phyloP scores from a whole-genome alignment of 352 stramenopile species.

The Pilasporangium apinafurcum region DNA sequence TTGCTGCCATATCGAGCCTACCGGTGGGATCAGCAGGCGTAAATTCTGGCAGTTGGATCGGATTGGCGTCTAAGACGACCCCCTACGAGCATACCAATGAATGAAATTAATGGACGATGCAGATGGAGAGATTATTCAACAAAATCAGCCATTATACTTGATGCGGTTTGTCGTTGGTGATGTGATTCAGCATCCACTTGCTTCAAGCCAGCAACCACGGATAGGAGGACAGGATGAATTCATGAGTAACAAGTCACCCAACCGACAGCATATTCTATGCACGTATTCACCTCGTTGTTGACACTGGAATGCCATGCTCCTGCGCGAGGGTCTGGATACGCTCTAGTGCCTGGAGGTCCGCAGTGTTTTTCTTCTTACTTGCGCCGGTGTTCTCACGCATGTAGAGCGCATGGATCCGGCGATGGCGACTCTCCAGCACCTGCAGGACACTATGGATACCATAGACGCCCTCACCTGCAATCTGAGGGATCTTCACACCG shows the following conservation, averaged over 20 bases:
- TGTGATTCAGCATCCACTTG: conserved; percentile 84
- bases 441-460: conserved; percentile 69
- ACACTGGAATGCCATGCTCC: conserved; percentile 15
- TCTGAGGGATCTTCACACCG: conserved; percentile 35
- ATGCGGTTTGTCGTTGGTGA: conserved; percentile 76
- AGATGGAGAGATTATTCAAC: background rate
- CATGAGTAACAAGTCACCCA: no score
- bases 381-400: conserved; percentile 21
- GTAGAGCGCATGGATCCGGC: conserved; percentile 39
- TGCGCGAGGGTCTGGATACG: conserved; percentile 40
- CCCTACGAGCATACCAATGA: conserved; percentile 20
- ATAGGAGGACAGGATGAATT: conserved; percentile 5
- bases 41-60: conserved; percentile 54
- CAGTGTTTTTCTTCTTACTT: conserved; percentile 24
- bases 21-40: conserved; percentile 29
- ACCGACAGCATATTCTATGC: background rate
- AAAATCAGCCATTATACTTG: conserved; percentile 25
- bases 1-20: conserved; percentile 1
- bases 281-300: conserved; percentile 15
- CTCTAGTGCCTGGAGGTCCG: conserved; percentile 24
- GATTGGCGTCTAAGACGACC: conserved; percentile 63
- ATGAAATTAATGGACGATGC: no score
- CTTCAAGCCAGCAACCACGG: conserved; percentile 11
- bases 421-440: conserved; percentile 52
- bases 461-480: conserved; percentile 54